A percentile compares a stretch with the other conserved stretches of the same genome.
Conservation (phyloP, 139 green algal genomes). For the Nannochloris sp. region DNA sequence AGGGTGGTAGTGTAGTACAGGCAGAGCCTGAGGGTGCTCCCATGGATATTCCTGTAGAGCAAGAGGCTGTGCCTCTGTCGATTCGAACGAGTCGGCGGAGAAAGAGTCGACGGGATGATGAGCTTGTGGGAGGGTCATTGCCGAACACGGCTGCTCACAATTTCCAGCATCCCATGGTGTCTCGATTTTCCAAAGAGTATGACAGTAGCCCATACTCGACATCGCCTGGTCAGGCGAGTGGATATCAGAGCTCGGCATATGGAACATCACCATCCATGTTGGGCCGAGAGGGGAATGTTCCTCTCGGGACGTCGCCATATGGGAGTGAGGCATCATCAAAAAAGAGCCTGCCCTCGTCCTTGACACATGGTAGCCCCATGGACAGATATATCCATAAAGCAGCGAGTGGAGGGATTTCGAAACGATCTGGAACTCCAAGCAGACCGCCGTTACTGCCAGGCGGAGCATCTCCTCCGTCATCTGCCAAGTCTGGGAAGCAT, state of each 20-base stretch:
- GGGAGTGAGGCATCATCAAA: neutral
- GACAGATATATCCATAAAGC: constrained; percentile 10
- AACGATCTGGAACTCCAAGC: neutral
- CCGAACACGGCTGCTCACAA: neutral
- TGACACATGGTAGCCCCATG: constrained; percentile 1
- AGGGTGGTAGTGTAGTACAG: no score
- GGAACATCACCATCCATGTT: neutral
- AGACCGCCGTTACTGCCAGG: neutral
- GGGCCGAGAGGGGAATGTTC: neutral
- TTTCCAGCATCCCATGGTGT: neutral
- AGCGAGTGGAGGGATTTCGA: constrained; percentile 1
- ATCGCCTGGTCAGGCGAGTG: no score
- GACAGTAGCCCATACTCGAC: no score
- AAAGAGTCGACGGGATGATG: neutral
- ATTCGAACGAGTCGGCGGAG: no score
- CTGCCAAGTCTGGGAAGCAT: constrained; percentile 6
- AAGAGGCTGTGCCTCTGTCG: no score
- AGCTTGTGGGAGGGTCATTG: neutral
- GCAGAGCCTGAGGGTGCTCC: no score
- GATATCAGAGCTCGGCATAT: neutral
- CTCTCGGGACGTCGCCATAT: neutral
- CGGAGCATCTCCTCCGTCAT: constrained; percentile 5
- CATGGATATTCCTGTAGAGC: no score
- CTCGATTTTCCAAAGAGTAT: neutral
- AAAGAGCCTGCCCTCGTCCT: neutral